Base-by-base conservation (phyloP, 352 stramenopile species). In the Phytophthora megakarya region DNA sequence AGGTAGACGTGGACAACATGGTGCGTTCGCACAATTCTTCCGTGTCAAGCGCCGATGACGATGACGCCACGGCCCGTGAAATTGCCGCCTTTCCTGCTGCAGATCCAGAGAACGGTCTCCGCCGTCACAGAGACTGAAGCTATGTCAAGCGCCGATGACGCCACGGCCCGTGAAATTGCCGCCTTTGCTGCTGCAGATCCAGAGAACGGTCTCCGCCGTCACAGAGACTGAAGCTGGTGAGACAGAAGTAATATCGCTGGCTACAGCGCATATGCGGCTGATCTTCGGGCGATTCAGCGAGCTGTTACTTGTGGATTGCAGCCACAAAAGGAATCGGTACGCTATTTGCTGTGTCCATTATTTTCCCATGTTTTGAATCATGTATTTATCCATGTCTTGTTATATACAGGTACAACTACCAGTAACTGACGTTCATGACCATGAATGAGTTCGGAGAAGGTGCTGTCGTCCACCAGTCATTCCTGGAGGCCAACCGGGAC, bases 311-410 rank as follows among this genome's bases (percentile, higher is more conserved):
- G 50, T 72, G 7, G 48, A 65, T 21, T 48, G 38, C 32, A 70
- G 33, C 4, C 53, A 70, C 42, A 65, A 61, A 37, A 65, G 47
- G 3, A 72, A 64, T 19, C 3, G 49, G 63, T 65, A 11, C 3
- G 26, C 26, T n/a, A 30, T 9, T 3, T 8, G 18, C 21, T 35
- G 11, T 52, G 0, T 18, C 0, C 19, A 52, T 37, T 10, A 26
- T 26, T 52, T 21, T 33, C 16, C 23, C 42, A 38, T 37, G 45
- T 26, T 58, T n/a, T n/a, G n/a, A n/a, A n/a, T n/a, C n/a, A n/a
- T n/a, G n/a, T n/a, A n/a, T n/a, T n/a, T n/a, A n/a, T n/a, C n/a
- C n/a, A n/a, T 58, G 1, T 9, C 35, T 22, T 49, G 16, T n/a
- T n/a, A n/a, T n/a, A n/a, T n/a, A n/a, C n/a, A n/a, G n/a, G n/a